Base-by-base conservation (phyloP, 1,284 basidiomycete genomes). In the Trichosporon sp. region DNA sequence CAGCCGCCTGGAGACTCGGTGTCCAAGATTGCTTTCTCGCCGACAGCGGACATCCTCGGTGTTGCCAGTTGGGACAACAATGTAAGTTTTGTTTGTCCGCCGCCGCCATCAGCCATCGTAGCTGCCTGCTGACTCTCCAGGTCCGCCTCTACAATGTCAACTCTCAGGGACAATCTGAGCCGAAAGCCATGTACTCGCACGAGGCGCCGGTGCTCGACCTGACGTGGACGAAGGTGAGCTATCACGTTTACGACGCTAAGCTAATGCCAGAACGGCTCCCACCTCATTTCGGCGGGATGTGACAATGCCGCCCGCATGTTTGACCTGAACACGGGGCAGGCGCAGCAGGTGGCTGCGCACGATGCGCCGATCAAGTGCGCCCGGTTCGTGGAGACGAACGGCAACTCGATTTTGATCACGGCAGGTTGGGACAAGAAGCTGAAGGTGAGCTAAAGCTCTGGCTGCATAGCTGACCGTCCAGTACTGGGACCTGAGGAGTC, bases 371-470 rank as follows among this genome's bases (percentile, higher is more conserved):
- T 96, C 69, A 88, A 87, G 70, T 86, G 84, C 64, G 85, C 93
- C 34, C 84, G 85, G 62, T 93, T 88, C 86, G 83, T 92, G 60
- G 89, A 91, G 68, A 82, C 85, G 36, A 62, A 64, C 52, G 68
- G 68, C 14, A 52, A 62, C 21, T n/a, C 36, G 4, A 86, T 92
- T 63, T 82, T 93, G 36, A 89, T 87, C 14, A 95, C 92, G 0
- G 92, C 90, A 1, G 90, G 90, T 60, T 96, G 92, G 92, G 93
- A 96, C 77, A 92, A 92, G 81, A 91, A 89, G 13, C 77, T 95
- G 71, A 93, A 92, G 84, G 90, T 91, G 61, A 36, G 80, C 67
- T 7, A 6, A 23, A 9, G 10, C 14, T 54, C 6, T 14, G 16
- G 5, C 2, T 11, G 29, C 16, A 9, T 25, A 27, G 40, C 61